Evolutionary conservation across 345 rosid species (phyloP).

Genomic region (Lagerstroemia speciosa): DNA sequence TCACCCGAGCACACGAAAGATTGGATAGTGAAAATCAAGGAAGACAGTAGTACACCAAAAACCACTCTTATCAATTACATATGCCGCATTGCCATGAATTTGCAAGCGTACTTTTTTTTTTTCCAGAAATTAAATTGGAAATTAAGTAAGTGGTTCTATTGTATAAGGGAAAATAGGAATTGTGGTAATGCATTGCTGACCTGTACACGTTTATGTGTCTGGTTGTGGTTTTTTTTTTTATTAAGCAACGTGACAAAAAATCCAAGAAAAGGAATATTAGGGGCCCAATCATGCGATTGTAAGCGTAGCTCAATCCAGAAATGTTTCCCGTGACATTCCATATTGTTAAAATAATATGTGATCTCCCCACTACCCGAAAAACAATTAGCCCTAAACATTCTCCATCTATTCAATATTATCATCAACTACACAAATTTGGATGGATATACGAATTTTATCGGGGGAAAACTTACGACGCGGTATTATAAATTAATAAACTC

Average conservation of each 20-base stretch:
- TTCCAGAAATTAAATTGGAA: too few relatives aligned
- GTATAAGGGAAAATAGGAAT: background rate
- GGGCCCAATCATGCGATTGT: slow-evolving; percentile 17
- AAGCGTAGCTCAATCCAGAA: slow-evolving; percentile 27
- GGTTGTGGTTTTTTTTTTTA: background rate
- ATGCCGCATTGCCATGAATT: too few relatives aligned
- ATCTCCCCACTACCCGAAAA: background rate
- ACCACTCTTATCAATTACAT: too few relatives aligned
- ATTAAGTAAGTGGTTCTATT: too few relatives aligned
- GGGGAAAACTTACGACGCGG: too few relatives aligned
- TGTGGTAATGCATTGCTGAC: slow-evolving; percentile 17
- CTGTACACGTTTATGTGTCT: slow-evolving; percentile 23
- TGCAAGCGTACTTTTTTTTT: too few relatives aligned
- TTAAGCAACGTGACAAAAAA: slow-evolving; percentile 25
- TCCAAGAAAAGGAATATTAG: slow-evolving; percentile 16
- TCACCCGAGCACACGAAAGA: too few relatives aligned
- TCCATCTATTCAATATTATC: background rate
- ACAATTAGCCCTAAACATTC: background rate
- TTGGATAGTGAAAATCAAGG: too few relatives aligned
- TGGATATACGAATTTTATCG: too few relatives aligned
- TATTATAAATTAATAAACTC: too few relatives aligned
- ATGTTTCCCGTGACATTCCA: slow-evolving; percentile 45
- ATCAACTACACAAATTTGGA: too few relatives aligned
- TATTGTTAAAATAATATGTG: slow-evolving; percentile 9
- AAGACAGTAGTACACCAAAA: too few relatives aligned